Conservation (phyloP, 2,329 filamentous ascomycete species). For the Dactylellina sp. region DNA sequence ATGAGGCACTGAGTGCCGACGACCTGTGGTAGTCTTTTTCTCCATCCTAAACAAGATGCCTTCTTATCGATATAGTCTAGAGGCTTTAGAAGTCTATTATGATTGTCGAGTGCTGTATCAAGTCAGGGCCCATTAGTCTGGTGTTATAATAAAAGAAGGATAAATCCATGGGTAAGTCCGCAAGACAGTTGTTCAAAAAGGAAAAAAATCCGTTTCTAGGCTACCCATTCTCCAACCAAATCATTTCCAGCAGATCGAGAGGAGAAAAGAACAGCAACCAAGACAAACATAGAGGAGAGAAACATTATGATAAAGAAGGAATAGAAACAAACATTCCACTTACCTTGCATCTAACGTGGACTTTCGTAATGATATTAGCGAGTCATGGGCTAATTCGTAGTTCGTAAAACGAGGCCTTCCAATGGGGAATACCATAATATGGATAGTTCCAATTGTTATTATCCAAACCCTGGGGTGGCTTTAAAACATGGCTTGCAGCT, state of each 20-base stretch:
- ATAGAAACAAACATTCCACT: slow-evolving; percentile 27
- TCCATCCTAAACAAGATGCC: slow-evolving; percentile 31
- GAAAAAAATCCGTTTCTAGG: slow-evolving; percentile 50
- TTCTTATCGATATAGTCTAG: slow-evolving; percentile 2
- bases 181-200: slow-evolving; percentile 46
- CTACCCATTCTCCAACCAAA: slow-evolving; percentile 29
- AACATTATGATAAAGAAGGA: slow-evolving; percentile 32
- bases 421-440: slow-evolving; percentile 34
- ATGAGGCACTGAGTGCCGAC: slow-evolving; percentile 53
- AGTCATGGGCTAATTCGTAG: slow-evolving; percentile 48
- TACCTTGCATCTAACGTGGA: slow-evolving; percentile 31
- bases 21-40: slow-evolving; percentile 22
- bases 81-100: slow-evolving; percentile 17
- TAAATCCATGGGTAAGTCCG: slow-evolving; percentile 50
- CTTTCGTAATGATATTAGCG: slow-evolving; percentile 41
- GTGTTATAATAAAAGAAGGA: slow-evolving; percentile 51
- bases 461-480: slow-evolving; percentile 54
- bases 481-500: slow-evolving; percentile 56
- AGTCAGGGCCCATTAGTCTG: slow-evolving; percentile 49
- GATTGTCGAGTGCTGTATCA: slow-evolving; percentile 45
- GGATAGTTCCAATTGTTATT: slow-evolving; percentile 49
- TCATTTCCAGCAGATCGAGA: slow-evolving; percentile 36
- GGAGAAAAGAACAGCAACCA: slow-evolving; percentile 9
- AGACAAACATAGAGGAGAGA: slow-evolving; percentile 19
- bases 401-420: slow-evolving; percentile 34